phyloP scores from a whole-genome alignment of 2,329 filamentous ascomycete genomes.

The Aspergillus persii region DNA sequence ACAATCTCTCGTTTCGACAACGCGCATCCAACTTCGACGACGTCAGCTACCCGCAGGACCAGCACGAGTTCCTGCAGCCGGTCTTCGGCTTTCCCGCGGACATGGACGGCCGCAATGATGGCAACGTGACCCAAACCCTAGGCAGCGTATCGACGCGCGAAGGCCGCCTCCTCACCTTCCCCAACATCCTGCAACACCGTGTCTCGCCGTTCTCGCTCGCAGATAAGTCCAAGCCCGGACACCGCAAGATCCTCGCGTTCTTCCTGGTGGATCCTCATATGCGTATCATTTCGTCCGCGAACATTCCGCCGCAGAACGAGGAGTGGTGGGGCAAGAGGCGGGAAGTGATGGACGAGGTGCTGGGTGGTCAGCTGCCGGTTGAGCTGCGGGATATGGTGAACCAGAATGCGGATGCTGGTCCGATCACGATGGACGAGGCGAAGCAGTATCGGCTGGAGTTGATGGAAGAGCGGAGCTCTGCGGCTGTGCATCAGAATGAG shows the following conservation, averaged over 20 bases:
- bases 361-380: conserved; percentile 15
- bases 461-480: conserved; percentile 38
- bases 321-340: conserved; percentile 43
- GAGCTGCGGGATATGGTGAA: conserved; percentile 30
- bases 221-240: conserved; percentile 53
- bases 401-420: conserved; percentile 17
- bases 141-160: conserved; percentile 8
- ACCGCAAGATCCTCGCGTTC: conserved; percentile 57
- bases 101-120: not conserved
- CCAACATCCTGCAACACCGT: conserved; percentile 47
- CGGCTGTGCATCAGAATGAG: conserved; percentile 6
- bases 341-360: conserved; percentile 2
- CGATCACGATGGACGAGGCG: conserved; percentile 39
- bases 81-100: conserved; percentile 6
- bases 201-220: conserved; percentile 51
- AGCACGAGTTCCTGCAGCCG: not conserved
- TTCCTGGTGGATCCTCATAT: conserved; percentile 58
- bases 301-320: conserved; percentile 52
- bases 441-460: conserved; percentile 36
- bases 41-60: not conserved
- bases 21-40: not conserved
- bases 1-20: conserved; percentile 52
- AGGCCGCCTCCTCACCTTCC: conserved; percentile 11
- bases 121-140: conserved; percentile 13
- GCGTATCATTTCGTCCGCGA: conserved; percentile 52